These are phyloP conservation scores for Colletotrichum sojae DNA, from an alignment of 2,329 filamentous ascomycete species.

Conservation along the genomic window DNA sequence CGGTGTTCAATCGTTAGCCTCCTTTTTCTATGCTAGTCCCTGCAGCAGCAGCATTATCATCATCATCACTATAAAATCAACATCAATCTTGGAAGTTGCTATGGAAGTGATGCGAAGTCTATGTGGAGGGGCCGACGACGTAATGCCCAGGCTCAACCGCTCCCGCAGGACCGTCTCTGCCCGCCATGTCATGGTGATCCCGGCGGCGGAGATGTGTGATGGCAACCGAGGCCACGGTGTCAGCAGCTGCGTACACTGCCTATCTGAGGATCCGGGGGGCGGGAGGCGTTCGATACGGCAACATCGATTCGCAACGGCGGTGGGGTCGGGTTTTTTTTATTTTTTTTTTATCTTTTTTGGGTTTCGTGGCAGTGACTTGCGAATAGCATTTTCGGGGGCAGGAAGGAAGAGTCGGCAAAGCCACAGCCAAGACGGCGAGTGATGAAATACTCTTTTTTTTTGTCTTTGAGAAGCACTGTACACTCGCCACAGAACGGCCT, in stretches of 20 bases:
- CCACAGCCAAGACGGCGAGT: too few species aligned
- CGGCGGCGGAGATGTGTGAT: conserved; percentile 3
- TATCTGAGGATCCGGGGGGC: conserved; percentile 1
- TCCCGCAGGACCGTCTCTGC: not conserved
- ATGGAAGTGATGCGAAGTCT: not conserved
- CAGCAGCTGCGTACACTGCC: conserved; percentile 8
- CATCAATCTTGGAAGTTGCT: not conserved
- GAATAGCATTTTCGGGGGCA: not conserved
- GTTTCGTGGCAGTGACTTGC: not conserved
- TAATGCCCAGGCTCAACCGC: conserved; percentile 4
- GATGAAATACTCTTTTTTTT: too few species aligned
- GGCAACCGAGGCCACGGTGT: conserved; percentile 38
- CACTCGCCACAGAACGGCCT: too few species aligned
- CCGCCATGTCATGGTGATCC: conserved; percentile 10
- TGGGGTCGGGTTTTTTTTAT: not conserved
- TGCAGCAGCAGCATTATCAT: conserved; percentile 18
- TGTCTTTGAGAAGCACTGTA: too few species aligned
- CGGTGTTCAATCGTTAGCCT: conserved; percentile 36
- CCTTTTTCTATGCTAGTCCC: conserved; percentile 19
- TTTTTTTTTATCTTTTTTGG: too few species aligned
- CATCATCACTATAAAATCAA: not conserved
- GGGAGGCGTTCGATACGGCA: not conserved
- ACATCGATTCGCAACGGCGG: not conserved
- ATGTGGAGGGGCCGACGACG: not conserved
- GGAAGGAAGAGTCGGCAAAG: too few species aligned